Base-by-base conservation (phyloP, 2,329 filamentous ascomycete species). In the Arthroderma sp. region DNA sequence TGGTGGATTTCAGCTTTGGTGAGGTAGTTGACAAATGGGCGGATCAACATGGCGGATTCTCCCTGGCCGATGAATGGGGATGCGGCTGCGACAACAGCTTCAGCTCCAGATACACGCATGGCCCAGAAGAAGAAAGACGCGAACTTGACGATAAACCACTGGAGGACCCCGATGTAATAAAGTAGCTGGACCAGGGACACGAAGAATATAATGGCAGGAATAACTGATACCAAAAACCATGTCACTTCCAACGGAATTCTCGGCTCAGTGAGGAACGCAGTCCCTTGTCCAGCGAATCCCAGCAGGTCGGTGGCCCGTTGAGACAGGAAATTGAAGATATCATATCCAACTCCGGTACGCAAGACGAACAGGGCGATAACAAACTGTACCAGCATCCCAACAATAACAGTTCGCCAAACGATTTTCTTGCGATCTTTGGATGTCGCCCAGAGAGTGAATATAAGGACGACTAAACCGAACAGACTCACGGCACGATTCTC, bases 171-270 rank as follows among this genome's bases (percentile, higher is more conserved):
- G 54, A 80, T 72, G 69, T 88, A 83, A 69, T 85, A 93, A 37
- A 93, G 66, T 9, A 94, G 76, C 65, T 93, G 84, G 28, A 94
- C 86, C n/a, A 94, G 72, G 1, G 87, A 79, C 47, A 94, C 83
- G 77, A 95, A 94, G 77, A 94, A 95, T 68, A 94, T 86, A 65
- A 95, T 93, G 56, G 88, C 80, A 0, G 88, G 86, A n/a, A 93
- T 73, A 50, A 94, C 86, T 41, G 73, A 69, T 41, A 82, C 72
- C 51, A 94, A 71, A 74, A 94, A 94, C 75, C 74, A 86, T 3
- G 56, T 53, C 1, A 71, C 56, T 3, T 47, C 48, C 39, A 22
- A 22, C 71, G 68, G 5, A 38, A 63, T 62, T 2, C 63, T 60
- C 0, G 54, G 44, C 9, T 68, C 66, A 0, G 79, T 82, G 54